A percentile compares a stretch with the other conserved stretches of the same genome.
Conservation (phyloP, 1,284 basidiomycete genomes). For the Ganoderma multipileum region DNA sequence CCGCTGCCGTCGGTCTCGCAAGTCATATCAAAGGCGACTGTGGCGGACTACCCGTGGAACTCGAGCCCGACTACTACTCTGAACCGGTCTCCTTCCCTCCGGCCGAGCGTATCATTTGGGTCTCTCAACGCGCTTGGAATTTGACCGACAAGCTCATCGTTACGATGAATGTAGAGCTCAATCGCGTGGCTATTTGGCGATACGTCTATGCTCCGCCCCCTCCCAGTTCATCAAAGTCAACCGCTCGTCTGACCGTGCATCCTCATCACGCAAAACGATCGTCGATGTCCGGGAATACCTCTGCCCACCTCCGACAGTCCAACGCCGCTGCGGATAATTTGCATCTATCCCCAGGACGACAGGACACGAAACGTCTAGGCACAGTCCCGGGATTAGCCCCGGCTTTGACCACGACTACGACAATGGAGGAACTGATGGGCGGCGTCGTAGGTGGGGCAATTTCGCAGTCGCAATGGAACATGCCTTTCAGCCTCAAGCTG, state of each 20-base stretch:
- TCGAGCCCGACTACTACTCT: slow-evolving; percentile 60
- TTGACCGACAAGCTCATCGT: slow-evolving; percentile 58
- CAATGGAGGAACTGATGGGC: slow-evolving; percentile 56
- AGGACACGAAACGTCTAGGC: slow-evolving; percentile 30
- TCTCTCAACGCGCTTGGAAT: slow-evolving; percentile 53
- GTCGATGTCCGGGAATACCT: slow-evolving; percentile 34
- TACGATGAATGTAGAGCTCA: slow-evolving; percentile 60
- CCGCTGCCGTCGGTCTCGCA: slow-evolving; percentile 71
- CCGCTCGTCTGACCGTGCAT: slow-evolving; percentile 14
- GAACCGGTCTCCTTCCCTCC: slow-evolving; percentile 59
- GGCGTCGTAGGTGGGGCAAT: slow-evolving; percentile 32
- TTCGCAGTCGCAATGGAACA: slow-evolving; percentile 46
- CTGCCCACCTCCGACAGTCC: slow-evolving; percentile 28
- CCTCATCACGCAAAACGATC: slow-evolving; percentile 28
- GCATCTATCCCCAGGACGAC: slow-evolving; percentile 28
- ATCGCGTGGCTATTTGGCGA: slow-evolving; percentile 69
- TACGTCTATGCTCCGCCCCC: slow-evolving; percentile 65
- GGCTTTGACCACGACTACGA: slow-evolving; percentile 52
- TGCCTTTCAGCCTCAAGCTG: slow-evolving; percentile 43
- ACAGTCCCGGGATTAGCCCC: slow-evolving; percentile 37
- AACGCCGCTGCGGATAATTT: slow-evolving; percentile 28
- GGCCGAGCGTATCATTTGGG: slow-evolving; percentile 68
- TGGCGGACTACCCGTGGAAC: slow-evolving; percentile 43
- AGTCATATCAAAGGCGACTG: slow-evolving; percentile 59
- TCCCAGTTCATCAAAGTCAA: slow-evolving; percentile 44